Percentiles rank a stretch among this genome's conserved stretches.
Evolutionary conservation across 2,329 filamentous ascomycete genomes (phyloP).

Genomic region (Fusarium brachygibbosum): DNA sequence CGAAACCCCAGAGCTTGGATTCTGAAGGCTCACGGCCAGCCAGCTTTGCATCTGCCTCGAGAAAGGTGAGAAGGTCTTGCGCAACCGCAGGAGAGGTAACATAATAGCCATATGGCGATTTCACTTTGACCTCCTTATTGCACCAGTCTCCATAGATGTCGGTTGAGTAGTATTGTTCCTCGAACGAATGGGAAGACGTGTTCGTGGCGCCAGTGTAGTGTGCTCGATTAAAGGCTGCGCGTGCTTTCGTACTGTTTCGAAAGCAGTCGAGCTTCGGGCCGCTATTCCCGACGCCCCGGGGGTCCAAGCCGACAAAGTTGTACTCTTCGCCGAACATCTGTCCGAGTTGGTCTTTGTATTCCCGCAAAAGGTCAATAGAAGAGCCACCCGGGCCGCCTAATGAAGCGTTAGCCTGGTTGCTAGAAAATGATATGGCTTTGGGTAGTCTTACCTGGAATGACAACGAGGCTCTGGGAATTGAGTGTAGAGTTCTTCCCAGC

Average conservation of each 20-base stretch:
- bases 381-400: conserved; percentile 4
- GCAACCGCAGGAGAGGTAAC: neutral
- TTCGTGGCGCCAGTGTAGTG: conserved; percentile 2
- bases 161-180: neutral
- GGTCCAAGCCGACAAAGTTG: neutral
- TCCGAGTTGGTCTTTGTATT: too few relatives aligned
- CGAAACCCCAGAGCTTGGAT: neutral
- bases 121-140: neutral
- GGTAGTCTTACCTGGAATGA: neutral
- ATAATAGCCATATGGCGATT: neutral
- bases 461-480: neutral
- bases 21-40: neutral
- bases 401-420: neutral
- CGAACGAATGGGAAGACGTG: neutral
- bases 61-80: neutral
- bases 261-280: neutral
- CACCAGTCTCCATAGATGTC: neutral
- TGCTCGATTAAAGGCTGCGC: neutral
- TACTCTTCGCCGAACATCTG: conserved; percentile 1
- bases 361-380: neutral
- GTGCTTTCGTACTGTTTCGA: neutral
- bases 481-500: neutral
- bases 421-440: neutral
- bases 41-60: neutral
- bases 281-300: neutral